A percentile compares a stretch with the other conserved stretches of the same genome.
Conservation (phyloP, 371 early-diverging fungal species). For the Scutellospora calospora region DNA sequence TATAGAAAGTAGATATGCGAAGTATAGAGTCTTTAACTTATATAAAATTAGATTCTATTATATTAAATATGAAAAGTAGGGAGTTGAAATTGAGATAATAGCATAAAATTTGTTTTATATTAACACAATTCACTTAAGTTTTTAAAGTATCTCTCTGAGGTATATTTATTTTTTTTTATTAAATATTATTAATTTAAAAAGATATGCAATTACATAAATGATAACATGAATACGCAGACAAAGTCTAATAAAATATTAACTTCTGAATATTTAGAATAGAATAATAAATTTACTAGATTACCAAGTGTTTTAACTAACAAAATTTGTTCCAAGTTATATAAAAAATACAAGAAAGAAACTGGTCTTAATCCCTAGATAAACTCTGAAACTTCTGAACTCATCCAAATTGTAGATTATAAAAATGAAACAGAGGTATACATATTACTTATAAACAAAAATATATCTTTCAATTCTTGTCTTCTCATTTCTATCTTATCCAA, state of each 20-base stretch:
- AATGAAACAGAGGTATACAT: too few relatives aligned
- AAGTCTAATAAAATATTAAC: neutral
- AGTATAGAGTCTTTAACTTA: too few relatives aligned
- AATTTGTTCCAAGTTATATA: neutral
- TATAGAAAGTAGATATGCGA: constrained; percentile 21
- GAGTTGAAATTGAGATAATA: neutral
- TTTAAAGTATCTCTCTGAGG: constrained; percentile 12
- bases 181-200: neutral
- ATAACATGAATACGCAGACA: neutral
- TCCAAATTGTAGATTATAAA: too few relatives aligned
- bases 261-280: neutral
- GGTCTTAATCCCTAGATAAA: too few relatives aligned
- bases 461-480: too few relatives aligned
- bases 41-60: neutral
- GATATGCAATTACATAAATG: neutral
- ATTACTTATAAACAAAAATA: too few relatives aligned
- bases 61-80: neutral
- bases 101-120: neutral
- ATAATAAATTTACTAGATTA: neutral
- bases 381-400: too few relatives aligned
- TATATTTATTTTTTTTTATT: constrained; percentile 4
- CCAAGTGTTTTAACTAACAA: neutral
- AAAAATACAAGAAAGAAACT: neutral
- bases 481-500: too few relatives aligned
- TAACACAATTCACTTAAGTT: constrained; percentile 7